phyloP scores from a whole-genome alignment of 208 protist genomes.

The Trypanosoma rangeli region DNA sequence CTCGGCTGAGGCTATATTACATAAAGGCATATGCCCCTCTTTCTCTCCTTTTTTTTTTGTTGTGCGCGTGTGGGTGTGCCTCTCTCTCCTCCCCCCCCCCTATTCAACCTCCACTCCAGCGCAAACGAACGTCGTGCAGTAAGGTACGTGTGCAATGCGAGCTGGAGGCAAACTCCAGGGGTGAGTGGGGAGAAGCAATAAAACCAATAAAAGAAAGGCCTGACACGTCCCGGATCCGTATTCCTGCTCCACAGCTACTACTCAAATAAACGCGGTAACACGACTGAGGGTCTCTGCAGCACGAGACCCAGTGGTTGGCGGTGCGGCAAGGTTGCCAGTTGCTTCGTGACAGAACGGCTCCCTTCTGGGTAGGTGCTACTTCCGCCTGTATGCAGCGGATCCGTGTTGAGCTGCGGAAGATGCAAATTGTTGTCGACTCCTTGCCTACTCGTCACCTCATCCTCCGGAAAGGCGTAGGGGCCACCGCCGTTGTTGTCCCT shows the following conservation, averaged over 20 bases:
- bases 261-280: not conserved
- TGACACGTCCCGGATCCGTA: not conserved
- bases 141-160: not conserved
- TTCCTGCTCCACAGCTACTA: not conserved
- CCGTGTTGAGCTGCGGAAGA: constrained; percentile 3
- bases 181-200: not conserved
- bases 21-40: not conserved
- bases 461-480: not conserved
- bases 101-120: not conserved
- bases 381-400: not conserved
- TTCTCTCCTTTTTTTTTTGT: constrained; percentile 13
- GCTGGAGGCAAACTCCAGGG: not conserved
- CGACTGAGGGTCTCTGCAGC: not conserved
- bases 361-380: not conserved
- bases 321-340: constrained; percentile 11
- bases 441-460: not conserved
- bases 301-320: not conserved
- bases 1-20: not conserved
- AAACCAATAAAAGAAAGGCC: not conserved
- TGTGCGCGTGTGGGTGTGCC: not conserved
- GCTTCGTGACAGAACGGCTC: not conserved
- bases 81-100: not conserved
- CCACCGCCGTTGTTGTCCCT: not conserved
- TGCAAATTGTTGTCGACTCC: not conserved
- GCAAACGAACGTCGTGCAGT: not conserved